phyloP scores from a whole-genome alignment of 331 rosid species.

The Acacia concinna region DNA sequence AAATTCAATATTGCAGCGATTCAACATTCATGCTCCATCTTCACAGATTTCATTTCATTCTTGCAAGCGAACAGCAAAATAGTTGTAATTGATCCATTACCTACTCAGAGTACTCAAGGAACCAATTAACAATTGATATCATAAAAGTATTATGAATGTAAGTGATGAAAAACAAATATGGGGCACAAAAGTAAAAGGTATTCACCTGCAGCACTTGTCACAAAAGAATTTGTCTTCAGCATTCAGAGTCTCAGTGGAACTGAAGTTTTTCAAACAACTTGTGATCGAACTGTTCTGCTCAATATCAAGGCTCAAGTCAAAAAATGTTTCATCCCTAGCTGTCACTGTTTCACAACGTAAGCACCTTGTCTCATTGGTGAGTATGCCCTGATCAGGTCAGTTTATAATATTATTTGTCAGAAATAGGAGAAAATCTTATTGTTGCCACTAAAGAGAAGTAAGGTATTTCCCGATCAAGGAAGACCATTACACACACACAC shows the following conservation, averaged over 20 bases:
- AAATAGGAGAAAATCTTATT: conserved; percentile 22
- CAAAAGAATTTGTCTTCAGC: conserved; percentile 99
- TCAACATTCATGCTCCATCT: conserved; percentile 9
- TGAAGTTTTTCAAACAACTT: conserved; percentile 98
- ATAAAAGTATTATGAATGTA: conserved; percentile 1
- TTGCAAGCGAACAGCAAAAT: conserved; percentile 12
- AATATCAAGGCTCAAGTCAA: conserved; percentile 98
- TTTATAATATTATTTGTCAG: conserved; percentile 34
- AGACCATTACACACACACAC: background rate
- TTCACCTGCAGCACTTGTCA: conserved; percentile 99
- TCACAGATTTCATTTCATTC: conserved; percentile 10
- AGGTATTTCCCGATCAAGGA: background rate
- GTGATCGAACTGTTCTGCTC: conserved; percentile 99
- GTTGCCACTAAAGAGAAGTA: background rate
- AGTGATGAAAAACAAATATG: background rate
- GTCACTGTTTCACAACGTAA: conserved; percentile 98
- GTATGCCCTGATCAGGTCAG: conserved; percentile 79
- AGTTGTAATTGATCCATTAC: conserved; percentile 13
- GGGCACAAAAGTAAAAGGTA: conserved; percentile 1
- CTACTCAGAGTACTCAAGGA: conserved; percentile 21
- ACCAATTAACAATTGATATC: conserved; percentile 10
- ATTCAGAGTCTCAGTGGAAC: conserved; percentile 94
- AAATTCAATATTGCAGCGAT: background rate
- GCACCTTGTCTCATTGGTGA: conserved; percentile 97
- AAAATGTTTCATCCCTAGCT: conserved; percentile 95